Evolutionary conservation across 2,329 filamentous ascomycete species (phyloP), one percentile per base, ranked within the genome.

Genomic region (Fusarium clavum): DNA sequence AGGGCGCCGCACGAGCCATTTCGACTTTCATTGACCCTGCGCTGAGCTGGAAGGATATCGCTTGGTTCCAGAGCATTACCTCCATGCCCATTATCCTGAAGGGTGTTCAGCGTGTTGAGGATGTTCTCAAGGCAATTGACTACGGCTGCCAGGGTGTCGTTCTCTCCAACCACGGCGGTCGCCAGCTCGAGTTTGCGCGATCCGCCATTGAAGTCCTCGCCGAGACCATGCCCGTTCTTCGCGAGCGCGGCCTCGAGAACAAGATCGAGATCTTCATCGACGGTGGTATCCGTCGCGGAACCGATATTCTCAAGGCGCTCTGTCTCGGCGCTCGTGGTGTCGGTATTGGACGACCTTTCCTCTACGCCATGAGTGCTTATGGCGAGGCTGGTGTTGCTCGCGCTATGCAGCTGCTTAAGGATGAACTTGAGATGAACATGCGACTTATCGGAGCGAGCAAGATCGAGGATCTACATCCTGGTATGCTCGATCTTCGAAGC

Each of bases 401-500:
- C 34, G 96, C 96, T 32, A 97, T 98, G 92, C 92, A 94, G 81
- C 83, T 97, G 62, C 86, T 97, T 73, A 94, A 93, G 83, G 96
- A 98, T 77, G 96, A 99, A 86, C 93, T 99, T 88, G 94, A 97
- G 83, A 98, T 98, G 95, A 96, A 95, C 77, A 98, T 99, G 96
- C 89, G 96, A 9, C 83, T 99, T 69, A 94, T 99, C 73, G 96
- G 96, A 12, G 92, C 90, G 63, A 88, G 86, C 22, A 90, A 82
- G 64, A 80, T 99, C 32, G 89, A 90, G 38, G 90, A 99, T 73
- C 82, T 99, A 67, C 93, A 92, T 67, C 91, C 94, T 0, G 90
- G 89, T 27, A 82, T 99, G 79, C 80, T 99, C 22, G 96, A 99
- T 78, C 88, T 89, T 0, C 84, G 92, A 65, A 93, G 91, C 5